Evolutionary conservation across 2,329 filamentous ascomycete species (phyloP).

Genomic region (Immersiporthe knoxdaviesiana): DNA sequence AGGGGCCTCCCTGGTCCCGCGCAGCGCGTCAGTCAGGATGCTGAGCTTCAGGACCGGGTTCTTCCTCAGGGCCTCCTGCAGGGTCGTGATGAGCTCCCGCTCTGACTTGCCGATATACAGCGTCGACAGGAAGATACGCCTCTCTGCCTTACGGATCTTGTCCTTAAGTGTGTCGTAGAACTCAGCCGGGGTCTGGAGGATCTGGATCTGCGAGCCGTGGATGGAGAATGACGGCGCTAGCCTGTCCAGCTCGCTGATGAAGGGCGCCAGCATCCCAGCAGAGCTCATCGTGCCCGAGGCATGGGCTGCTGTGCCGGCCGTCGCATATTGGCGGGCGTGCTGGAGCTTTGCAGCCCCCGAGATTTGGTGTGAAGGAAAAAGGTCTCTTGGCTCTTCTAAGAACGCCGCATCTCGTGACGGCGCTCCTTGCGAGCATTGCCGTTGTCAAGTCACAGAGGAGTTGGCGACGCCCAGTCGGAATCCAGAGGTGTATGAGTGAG

Average conservation of each 20-base stretch:
- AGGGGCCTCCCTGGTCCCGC: constrained; percentile 89
- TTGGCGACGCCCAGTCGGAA: constrained; percentile 14
- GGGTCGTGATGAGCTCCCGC: constrained; percentile 79
- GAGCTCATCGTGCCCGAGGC: constrained; percentile 34
- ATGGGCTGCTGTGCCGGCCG: constrained; percentile 22
- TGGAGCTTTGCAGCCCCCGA: constrained; percentile 20
- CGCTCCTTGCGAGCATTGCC: constrained; percentile 43
- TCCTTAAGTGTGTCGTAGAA: constrained; percentile 91
- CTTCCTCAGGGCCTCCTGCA: constrained; percentile 72
- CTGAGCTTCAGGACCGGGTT: constrained; percentile 82
- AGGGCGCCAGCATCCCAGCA: constrained; percentile 53
- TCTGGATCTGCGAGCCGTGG: constrained; percentile 75
- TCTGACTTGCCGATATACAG: constrained; percentile 96
- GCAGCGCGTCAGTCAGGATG: constrained; percentile 87
- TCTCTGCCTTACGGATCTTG: constrained; percentile 80
- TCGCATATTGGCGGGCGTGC: constrained; percentile 28
- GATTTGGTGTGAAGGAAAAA: constrained; percentile 23
- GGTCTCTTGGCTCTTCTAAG: constrained; percentile 22
- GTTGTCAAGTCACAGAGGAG: neutral
- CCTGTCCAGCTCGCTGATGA: constrained; percentile 77
- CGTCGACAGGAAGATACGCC: constrained; percentile 88
- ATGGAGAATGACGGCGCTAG: constrained; percentile 91
- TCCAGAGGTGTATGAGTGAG: neutral
- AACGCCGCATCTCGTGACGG: constrained; percentile 26
- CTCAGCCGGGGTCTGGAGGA: constrained; percentile 79